These are phyloP conservation scores for Phytophthora fragariaefolia DNA, from an alignment of 352 stramenopile species.

Conservation along the genomic window DNA sequence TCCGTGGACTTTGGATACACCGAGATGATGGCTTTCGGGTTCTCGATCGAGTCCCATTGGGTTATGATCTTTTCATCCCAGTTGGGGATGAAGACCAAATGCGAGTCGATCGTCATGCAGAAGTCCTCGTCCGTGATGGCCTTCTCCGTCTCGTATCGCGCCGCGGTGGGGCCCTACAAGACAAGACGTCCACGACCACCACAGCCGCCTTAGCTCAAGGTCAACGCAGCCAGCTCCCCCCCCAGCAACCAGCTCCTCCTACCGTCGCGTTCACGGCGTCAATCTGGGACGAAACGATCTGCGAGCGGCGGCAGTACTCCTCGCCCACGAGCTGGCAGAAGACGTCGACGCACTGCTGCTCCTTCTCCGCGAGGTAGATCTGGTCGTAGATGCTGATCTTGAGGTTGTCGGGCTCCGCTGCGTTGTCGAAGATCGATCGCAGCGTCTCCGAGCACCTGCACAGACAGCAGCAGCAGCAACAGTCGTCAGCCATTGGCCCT, in stretches of 20 bases:
- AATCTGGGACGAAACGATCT: conserved; percentile 77
- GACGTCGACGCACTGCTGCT: conserved; percentile 65
- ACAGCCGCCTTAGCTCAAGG: too few species aligned
- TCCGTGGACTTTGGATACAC: conserved; percentile 84
- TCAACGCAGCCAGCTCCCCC: too few species aligned
- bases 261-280: conserved; percentile 74
- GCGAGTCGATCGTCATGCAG: conserved; percentile 83
- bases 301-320: conserved; percentile 54
- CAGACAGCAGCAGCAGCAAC: conserved; percentile 3
- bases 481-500: background rate
- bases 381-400: conserved; percentile 76
- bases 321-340: conserved; percentile 79
- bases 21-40: conserved; percentile 81
- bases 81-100: conserved; percentile 76
- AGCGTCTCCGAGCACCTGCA: conserved; percentile 76
- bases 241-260: too few species aligned
- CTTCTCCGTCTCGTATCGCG: conserved; percentile 79
- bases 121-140: conserved; percentile 83
- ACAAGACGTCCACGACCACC: too few species aligned
- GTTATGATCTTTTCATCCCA: conserved; percentile 80
- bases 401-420: conserved; percentile 58
- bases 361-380: conserved; percentile 73
- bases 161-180: conserved; percentile 66
- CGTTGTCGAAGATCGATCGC: conserved; percentile 80
- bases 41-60: conserved; percentile 76